phyloP scores from a whole-genome alignment of 768 basidiomycete species.

The Grammothele lineata region DNA sequence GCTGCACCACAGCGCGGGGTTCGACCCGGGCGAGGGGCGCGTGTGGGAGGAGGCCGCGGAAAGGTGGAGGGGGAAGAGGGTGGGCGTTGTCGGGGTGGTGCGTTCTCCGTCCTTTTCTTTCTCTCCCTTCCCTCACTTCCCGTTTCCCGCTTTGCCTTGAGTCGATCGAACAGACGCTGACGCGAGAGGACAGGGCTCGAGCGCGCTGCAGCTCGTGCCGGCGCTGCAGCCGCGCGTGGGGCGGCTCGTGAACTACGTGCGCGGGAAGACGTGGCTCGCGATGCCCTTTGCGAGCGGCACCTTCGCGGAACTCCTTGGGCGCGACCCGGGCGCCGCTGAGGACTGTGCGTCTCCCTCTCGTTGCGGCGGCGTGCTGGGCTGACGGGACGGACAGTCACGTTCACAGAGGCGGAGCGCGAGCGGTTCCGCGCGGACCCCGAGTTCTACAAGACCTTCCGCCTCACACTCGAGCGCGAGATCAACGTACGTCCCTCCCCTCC shows the following conservation, averaged over 20 bases:
- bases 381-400: slow-evolving; percentile 34
- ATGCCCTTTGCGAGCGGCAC: slow-evolving; percentile 37
- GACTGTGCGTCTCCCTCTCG: slow-evolving; percentile 35
- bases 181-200: slow-evolving; percentile 42
- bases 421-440: slow-evolving; percentile 41
- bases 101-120: slow-evolving; percentile 14
- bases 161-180: not conserved
- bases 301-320: slow-evolving; percentile 34
- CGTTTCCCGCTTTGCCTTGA: not conserved
- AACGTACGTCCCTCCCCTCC: slow-evolving; percentile 34
- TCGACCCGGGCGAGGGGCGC: slow-evolving; percentile 35
- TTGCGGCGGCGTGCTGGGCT: not conserved
- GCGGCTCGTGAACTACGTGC: slow-evolving; percentile 49
- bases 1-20: slow-evolving; percentile 58
- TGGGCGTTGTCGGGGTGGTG: slow-evolving; percentile 58
- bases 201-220: slow-evolving; percentile 55
- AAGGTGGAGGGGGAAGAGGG: slow-evolving; percentile 47
- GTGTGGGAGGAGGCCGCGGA: slow-evolving; percentile 40
- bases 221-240: slow-evolving; percentile 48
- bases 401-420: slow-evolving; percentile 48
- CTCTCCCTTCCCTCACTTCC: no score
- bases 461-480: slow-evolving; percentile 42
- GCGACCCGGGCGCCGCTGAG: slow-evolving; percentile 25
- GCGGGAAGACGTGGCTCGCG: slow-evolving; percentile 54
- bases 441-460: slow-evolving; percentile 46